These are phyloP conservation scores for Fusarium pininemorale DNA, from an alignment of 2,329 filamentous ascomycete species.

Conservation along the genomic window DNA sequence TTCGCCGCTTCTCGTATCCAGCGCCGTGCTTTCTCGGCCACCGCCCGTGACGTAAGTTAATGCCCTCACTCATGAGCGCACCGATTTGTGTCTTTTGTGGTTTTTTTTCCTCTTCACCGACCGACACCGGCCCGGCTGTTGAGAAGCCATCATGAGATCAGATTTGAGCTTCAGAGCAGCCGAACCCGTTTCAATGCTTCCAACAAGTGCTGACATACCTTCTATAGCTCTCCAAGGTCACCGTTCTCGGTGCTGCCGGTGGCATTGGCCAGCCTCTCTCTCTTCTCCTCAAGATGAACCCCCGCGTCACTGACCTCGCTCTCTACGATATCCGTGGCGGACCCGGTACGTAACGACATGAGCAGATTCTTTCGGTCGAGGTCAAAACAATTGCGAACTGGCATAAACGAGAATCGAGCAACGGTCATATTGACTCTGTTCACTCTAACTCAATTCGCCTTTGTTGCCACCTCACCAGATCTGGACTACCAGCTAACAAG, in stretches of 20 bases:
- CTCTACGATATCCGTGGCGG: slow-evolving; percentile 97
- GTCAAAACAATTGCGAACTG: slow-evolving; percentile 5
- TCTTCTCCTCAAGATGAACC: slow-evolving; percentile 98
- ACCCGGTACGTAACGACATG: slow-evolving; percentile 72
- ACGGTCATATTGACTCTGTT: neutral
- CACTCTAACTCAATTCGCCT: neutral
- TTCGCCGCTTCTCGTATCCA: slow-evolving; percentile 77
- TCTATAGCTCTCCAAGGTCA: slow-evolving; percentile 89
- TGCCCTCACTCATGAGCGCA: slow-evolving; percentile 12
- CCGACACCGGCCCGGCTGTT: slow-evolving; percentile 26
- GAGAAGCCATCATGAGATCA: neutral
- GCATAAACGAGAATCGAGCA: neutral
- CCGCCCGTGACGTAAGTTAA: slow-evolving; percentile 75
- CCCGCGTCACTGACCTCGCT: slow-evolving; percentile 89
- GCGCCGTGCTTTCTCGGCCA: slow-evolving; percentile 83
- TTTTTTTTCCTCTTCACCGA: slow-evolving; percentile 32
- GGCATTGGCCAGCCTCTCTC: slow-evolving; percentile 99
- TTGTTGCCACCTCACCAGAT: slow-evolving; percentile 30
- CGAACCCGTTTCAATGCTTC: neutral
- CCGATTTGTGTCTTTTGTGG: slow-evolving; percentile 4
- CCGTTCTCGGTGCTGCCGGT: slow-evolving; percentile 94
- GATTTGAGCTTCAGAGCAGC: neutral
- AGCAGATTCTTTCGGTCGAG: neutral
- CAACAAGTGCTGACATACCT: slow-evolving; percentile 32
- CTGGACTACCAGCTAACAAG: slow-evolving; percentile 27